Conservation (phyloP, 495 filamentous ascomycete species). For the Penicillium angulare region DNA sequence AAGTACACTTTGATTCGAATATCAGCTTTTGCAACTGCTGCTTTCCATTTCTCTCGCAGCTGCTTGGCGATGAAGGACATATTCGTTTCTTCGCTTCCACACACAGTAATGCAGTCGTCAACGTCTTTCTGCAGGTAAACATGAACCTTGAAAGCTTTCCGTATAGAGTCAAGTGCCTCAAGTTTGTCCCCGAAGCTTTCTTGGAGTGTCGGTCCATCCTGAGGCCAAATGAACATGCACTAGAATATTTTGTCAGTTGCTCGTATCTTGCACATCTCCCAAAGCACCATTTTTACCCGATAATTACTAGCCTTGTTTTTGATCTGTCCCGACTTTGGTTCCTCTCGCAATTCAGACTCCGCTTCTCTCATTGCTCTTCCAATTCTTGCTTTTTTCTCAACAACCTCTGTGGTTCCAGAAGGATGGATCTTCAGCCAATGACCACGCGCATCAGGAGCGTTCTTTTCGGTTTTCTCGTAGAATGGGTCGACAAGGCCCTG, state of each 20-base stretch:
- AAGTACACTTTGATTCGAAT: slow-evolving; percentile 35
- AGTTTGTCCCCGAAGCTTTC: slow-evolving; percentile 44
- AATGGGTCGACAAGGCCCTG: neutral
- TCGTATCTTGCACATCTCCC: too few relatives aligned
- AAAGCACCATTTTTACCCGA: too few relatives aligned
- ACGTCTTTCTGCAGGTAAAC: slow-evolving; percentile 15
- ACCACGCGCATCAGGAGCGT: neutral
- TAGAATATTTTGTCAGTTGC: too few relatives aligned
- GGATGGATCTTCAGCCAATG: neutral
- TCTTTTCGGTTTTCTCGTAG: too few relatives aligned
- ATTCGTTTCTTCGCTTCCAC: slow-evolving; percentile 20
- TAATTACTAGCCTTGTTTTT: too few relatives aligned
- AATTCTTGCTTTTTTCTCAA: neutral
- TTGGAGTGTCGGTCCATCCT: slow-evolving; percentile 31
- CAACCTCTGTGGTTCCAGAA: neutral
- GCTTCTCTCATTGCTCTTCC: neutral
- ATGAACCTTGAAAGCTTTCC: slow-evolving; percentile 24
- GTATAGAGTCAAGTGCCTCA: slow-evolving; percentile 47
- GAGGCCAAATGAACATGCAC: slow-evolving; percentile 47
- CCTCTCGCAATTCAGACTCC: neutral
- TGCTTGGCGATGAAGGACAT: slow-evolving; percentile 27
- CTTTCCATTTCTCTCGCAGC: slow-evolving; percentile 33
- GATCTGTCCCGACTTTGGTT: too few relatives aligned
- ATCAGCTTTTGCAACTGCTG: slow-evolving; percentile 31
- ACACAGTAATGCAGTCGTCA: slow-evolving; percentile 27